Percentiles rank a stretch among this genome's conserved stretches.
These are phyloP conservation scores for Flaveria linearis DNA, from an alignment of 129 eudicot genomes.

Conservation along the genomic window DNA sequence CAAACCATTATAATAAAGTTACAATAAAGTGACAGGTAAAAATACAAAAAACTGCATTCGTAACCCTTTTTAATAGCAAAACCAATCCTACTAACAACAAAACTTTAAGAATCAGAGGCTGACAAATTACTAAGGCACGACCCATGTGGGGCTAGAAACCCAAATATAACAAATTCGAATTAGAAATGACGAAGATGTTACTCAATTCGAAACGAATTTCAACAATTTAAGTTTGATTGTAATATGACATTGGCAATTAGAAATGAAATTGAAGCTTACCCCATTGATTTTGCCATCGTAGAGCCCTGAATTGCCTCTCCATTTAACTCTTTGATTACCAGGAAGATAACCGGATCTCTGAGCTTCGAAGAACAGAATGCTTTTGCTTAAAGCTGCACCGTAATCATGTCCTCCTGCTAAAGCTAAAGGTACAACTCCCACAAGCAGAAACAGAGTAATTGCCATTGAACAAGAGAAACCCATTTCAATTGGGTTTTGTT, in stretches of 20 bases:
- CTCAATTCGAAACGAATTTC: no score
- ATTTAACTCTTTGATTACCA: slow-evolving; percentile 53
- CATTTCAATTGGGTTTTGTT: neutral
- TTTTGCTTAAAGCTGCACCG: slow-evolving; percentile 54
- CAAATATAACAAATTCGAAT: no score
- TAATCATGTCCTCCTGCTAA: slow-evolving; percentile 49
- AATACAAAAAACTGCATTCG: no score
- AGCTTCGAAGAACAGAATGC: slow-evolving; percentile 74
- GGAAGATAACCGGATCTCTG: slow-evolving; percentile 84
- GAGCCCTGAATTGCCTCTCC: slow-evolving; percentile 79
- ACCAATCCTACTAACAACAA: no score
- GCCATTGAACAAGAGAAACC: slow-evolving; percentile 4
- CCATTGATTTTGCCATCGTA: slow-evolving; percentile 57
- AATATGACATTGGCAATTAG: no score
- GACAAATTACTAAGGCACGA: no score
- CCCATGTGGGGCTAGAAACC: no score
- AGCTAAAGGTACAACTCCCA: slow-evolving; percentile 32
- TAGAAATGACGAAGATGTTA: no score
- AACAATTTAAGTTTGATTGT: no score
- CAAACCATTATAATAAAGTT: neutral
- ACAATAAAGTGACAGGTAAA: neutral
- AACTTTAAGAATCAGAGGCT: no score
- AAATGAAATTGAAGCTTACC: neutral
- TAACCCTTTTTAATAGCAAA: no score
- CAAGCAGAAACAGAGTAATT: slow-evolving; percentile 29